phyloP scores from a whole-genome alignment of 495 filamentous ascomycete species.

The Lasiosphaeria hispida region DNA sequence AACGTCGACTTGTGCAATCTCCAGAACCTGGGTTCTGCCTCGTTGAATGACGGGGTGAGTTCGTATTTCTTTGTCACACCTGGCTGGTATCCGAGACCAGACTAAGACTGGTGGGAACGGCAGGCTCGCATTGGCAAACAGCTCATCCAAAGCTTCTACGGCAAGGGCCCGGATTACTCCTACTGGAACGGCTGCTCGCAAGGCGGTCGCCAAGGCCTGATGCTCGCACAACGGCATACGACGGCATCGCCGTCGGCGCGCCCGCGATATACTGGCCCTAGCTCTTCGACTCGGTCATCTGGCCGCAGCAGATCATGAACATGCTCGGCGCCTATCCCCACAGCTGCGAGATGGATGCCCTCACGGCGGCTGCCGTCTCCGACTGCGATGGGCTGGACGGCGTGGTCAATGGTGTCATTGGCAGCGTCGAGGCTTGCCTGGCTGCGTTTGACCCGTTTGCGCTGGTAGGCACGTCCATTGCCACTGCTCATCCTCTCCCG shows the following conservation, averaged over 20 bases:
- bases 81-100: no score
- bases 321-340: slow-evolving; percentile 20
- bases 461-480: slow-evolving; percentile 14
- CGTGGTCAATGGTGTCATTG: slow-evolving; percentile 35
- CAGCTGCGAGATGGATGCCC: slow-evolving; percentile 35
- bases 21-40: slow-evolving; percentile 37
- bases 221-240: slow-evolving; percentile 42
- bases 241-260: slow-evolving; percentile 41
- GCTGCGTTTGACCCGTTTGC: slow-evolving; percentile 27
- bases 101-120: no score
- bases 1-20: slow-evolving; percentile 42
- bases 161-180: no score
- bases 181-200: slow-evolving; percentile 48
- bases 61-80: slow-evolving; percentile 1
- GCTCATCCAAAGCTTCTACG: slow-evolving; percentile 35
- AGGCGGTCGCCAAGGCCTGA: slow-evolving; percentile 45
- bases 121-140: slow-evolving; percentile 35
- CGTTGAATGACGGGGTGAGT: slow-evolving; percentile 22
- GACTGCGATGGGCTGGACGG: slow-evolving; percentile 42
- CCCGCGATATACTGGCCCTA: slow-evolving; percentile 35
- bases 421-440: slow-evolving; percentile 17
- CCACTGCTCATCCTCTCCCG: slow-evolving; percentile 14
- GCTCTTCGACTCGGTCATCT: slow-evolving; percentile 15
- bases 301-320: slow-evolving; percentile 35
- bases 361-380: slow-evolving; percentile 28